Conservation (phyloP, 805 yeast species). For the Saccharomycopsis sp. region DNA sequence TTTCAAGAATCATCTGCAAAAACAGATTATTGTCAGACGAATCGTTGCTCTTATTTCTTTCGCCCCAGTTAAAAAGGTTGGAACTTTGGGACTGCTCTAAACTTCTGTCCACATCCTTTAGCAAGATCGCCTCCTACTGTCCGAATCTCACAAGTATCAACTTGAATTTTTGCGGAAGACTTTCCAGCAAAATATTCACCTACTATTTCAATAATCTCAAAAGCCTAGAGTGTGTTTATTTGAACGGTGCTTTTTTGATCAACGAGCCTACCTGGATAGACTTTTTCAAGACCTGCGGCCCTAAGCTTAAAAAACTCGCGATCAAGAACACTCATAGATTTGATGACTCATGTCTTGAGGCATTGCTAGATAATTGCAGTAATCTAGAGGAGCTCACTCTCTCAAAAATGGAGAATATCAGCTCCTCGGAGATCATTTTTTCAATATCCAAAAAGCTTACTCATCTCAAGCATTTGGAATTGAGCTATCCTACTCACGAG, state of each 20-base stretch:
- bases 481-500: constrained; percentile 62
- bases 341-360: constrained; percentile 54
- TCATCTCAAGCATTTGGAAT: constrained; percentile 49
- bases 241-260: constrained; percentile 88
- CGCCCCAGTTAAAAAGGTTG: constrained; percentile 46
- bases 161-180: constrained; percentile 87
- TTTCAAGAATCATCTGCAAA: constrained; percentile 69
- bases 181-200: constrained; percentile 67
- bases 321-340: constrained; percentile 81
- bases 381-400: constrained; percentile 52
- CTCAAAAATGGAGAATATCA: constrained; percentile 59
- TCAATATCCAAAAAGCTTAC: constrained; percentile 44
- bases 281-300: constrained; percentile 56
- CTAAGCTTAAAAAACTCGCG: constrained; percentile 50
- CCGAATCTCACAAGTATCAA: constrained; percentile 63
- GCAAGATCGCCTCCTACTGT: constrained; percentile 68
- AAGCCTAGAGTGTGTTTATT: constrained; percentile 45
- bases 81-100: constrained; percentile 93
- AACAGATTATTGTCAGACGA: constrained; percentile 72
- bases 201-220: constrained; percentile 56
- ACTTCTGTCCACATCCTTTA: constrained; percentile 56
- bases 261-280: constrained; percentile 70
- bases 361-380: constrained; percentile 59
- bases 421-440: neutral
- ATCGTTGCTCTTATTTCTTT: constrained; percentile 69